Conservation (phyloP, 441 rosid species). For the Pelargonium australe region DNA sequence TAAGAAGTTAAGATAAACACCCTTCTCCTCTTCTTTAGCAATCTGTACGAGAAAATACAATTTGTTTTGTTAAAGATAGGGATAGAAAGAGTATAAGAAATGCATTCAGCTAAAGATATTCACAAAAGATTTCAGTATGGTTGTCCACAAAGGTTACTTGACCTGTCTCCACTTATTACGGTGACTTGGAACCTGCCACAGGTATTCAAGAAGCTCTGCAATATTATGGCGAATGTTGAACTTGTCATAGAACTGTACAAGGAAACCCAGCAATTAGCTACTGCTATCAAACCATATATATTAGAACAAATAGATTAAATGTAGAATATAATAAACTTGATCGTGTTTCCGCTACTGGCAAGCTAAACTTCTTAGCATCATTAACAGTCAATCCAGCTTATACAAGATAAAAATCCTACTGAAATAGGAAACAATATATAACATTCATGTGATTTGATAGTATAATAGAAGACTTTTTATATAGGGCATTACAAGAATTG, state of each 20-base stretch:
- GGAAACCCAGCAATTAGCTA: constrained; percentile 12
- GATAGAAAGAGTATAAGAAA: neutral
- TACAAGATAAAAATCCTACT: no score
- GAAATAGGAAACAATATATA: no score
- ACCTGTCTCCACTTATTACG: constrained; percentile 97
- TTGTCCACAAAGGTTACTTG: constrained; percentile 15
- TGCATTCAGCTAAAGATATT: neutral
- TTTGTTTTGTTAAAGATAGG: neutral
- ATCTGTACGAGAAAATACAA: constrained; percentile 48
- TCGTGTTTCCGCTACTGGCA: neutral
- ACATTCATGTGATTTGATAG: no score
- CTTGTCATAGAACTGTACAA: constrained; percentile 91
- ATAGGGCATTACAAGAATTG: no score
- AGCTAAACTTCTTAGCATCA: no score
- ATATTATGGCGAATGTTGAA: constrained; percentile 97
- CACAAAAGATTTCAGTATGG: neutral
- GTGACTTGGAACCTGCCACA: constrained; percentile 99
- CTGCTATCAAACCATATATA: neutral
- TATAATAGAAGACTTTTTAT: no score
- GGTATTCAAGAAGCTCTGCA: constrained; percentile 93
- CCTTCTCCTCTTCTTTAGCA: constrained; percentile 99
- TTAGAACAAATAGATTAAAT: neutral
- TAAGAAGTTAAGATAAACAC: constrained; percentile 92
- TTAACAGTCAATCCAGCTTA: no score
- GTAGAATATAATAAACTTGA: neutral